Percentiles rank a stretch among this genome's conserved stretches.
phyloP scores from a whole-genome alignment of 495 filamentous ascomycete species.

The Penicillium egyptiacum region DNA sequence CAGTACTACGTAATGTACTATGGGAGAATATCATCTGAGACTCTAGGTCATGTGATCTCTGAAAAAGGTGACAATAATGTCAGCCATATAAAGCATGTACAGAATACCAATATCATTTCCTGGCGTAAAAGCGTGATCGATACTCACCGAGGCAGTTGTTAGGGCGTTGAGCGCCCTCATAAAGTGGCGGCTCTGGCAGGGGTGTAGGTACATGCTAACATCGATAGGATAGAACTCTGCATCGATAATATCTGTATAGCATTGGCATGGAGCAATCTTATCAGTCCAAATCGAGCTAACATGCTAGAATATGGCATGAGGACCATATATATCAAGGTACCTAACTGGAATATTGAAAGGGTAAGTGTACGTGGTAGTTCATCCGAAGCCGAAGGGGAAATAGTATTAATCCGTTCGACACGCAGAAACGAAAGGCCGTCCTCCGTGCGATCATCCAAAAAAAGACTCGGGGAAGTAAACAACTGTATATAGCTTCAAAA shows the following conservation, averaged over 20 bases:
- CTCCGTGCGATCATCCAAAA: conserved; percentile 43
- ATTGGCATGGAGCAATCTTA: neutral
- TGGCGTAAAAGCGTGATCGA: neutral
- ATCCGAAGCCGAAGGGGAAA: conserved; percentile 43
- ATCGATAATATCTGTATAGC: neutral
- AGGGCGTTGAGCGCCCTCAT: neutral
- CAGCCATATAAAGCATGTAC: neutral
- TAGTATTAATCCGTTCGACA: conserved; percentile 52
- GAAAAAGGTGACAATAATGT: neutral
- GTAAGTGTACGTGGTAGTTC: neutral
- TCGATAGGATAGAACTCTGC: neutral
- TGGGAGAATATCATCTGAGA: neutral
- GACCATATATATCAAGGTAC: neutral
- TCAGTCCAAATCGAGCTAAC: neutral
- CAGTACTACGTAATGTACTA: too few relatives aligned
- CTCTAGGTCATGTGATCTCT: neutral
- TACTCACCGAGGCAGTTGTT: neutral
- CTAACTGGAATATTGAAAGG: neutral
- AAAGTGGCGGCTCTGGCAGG: neutral
- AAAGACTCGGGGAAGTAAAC: conserved; percentile 29
- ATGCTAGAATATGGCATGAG: neutral
- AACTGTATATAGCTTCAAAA: conserved; percentile 13
- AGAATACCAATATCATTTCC: neutral
- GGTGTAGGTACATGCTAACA: neutral
- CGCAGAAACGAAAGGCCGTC: conserved; percentile 54